Conservation (phyloP, 306 rosid species). For the Argentina anserina region DNA sequence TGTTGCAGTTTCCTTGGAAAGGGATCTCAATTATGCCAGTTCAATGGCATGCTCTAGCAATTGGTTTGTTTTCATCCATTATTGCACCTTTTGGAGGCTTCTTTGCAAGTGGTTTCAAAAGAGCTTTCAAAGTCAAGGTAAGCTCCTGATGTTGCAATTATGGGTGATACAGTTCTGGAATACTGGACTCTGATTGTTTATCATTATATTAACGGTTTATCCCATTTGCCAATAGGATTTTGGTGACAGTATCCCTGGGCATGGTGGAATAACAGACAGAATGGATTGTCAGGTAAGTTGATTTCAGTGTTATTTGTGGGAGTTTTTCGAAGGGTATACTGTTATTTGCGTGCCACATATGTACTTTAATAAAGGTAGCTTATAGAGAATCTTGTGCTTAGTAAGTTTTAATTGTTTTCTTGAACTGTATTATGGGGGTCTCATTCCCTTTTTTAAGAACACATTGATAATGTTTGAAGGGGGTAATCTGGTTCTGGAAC, state of each 20-base stretch:
- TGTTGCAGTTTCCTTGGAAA: constrained; percentile 78
- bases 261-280: constrained; percentile 97
- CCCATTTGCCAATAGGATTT: constrained; percentile 64
- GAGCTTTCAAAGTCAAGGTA: constrained; percentile 98
- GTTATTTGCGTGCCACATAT: background rate
- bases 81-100: constrained; percentile 99
- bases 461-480: background rate
- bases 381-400: background rate
- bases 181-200: constrained; percentile 9
- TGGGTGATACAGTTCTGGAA: background rate
- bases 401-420: background rate
- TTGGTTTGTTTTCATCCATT: constrained; percentile 92
- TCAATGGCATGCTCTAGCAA: constrained; percentile 86
- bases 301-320: no score
- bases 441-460: background rate
- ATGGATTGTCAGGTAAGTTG: constrained; percentile 99
- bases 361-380: background rate
- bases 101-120: constrained; percentile 98
- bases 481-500: background rate
- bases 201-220: constrained; percentile 8
- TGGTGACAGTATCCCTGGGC: constrained; percentile 99
- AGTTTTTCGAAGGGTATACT: background rate
- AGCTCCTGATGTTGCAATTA: constrained; percentile 14
- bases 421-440: background rate
- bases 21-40: constrained; percentile 72